Evolutionary conservation across 495 filamentous ascomycete genomes (phyloP), one percentile per base, ranked within the genome.

Genomic region (Aspergillus kassunensis): DNA sequence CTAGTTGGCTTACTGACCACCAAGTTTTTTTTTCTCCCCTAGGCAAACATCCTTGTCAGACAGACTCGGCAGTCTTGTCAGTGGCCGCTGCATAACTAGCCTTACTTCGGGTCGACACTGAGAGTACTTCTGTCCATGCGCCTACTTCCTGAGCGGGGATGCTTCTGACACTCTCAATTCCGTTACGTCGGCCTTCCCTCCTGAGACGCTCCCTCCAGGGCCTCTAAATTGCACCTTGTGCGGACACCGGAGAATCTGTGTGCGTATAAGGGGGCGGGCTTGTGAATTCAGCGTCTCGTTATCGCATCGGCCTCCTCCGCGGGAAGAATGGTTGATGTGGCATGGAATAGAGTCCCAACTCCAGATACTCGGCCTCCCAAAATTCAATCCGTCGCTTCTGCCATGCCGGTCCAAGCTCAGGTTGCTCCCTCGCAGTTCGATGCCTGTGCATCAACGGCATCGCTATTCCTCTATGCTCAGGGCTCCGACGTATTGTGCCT

Each of bases 401-500:
- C 73, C 36, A 51, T 55, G 44, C 42, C 53, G 25, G 16, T 45
- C 1, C 49, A 50, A 33, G 62, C 74, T n/a, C 78, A 74, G 53
- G 65, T 56, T 6, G 50, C 73, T 35, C 71, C 78, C 41, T 73
- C 78, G 57, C 80, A 79, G 51, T 89, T 96, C 58, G 87, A 91
- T 56, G 84, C 91, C 30, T 92, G 87, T 59, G 88, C 90, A 1
- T 90, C 91, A 40, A 95, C 90, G 9, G 88, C 86, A 4, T 89
- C 88, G 4, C 83, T 91, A 69, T 88, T 96, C 55, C 79, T 97
- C 25, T 95, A 90, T 67, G 81, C 89, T 31, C 89, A 95, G 65
- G 86, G 87, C 16, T 83, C 80, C 49, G 76, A 80, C 20, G 82
- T 97, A 44, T 72, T 93, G 13, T 91, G 88, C 62, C 78, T 89